These are phyloP conservation scores for Raffaelea ambrosiae DNA, from an alignment of 2,329 filamentous ascomycete genomes.

Conservation along the genomic window DNA sequence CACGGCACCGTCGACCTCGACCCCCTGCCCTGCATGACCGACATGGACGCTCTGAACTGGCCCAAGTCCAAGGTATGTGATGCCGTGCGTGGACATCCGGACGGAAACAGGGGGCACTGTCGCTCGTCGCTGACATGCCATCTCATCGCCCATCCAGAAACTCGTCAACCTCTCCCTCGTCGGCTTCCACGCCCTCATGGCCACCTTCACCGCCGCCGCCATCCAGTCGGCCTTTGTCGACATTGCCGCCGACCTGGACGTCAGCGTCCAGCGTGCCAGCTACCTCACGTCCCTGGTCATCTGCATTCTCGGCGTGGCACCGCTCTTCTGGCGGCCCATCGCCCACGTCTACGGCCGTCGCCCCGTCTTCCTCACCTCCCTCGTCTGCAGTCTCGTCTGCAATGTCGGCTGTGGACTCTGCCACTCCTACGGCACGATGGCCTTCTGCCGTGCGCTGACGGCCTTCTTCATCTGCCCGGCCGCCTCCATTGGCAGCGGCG, in stretches of 20 bases:
- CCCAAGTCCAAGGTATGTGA: background rate
- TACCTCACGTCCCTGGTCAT: slow-evolving; percentile 50
- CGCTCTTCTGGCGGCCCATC: slow-evolving; percentile 48
- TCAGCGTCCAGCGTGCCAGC: slow-evolving; percentile 36
- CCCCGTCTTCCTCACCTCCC: slow-evolving; percentile 43
- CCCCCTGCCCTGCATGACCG: slow-evolving; percentile 4
- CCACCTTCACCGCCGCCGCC: slow-evolving; percentile 43
- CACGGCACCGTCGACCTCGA: slow-evolving; percentile 8
- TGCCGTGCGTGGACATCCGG: background rate
- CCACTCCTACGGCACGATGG: slow-evolving; percentile 38
- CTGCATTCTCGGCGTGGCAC: slow-evolving; percentile 41
- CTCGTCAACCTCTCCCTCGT: slow-evolving; percentile 42
- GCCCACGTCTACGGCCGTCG: slow-evolving; percentile 44
- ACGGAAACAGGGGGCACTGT: background rate
- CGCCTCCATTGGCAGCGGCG: slow-evolving; percentile 41
- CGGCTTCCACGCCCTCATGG: slow-evolving; percentile 49
- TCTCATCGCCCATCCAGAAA: slow-evolving; percentile 37
- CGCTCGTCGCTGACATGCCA: too few species aligned
- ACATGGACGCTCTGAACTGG: slow-evolving; percentile 10
- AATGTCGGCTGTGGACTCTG: slow-evolving; percentile 46
- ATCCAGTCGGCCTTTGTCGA: slow-evolving; percentile 46
- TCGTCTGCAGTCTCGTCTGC: slow-evolving; percentile 35
- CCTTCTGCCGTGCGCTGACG: slow-evolving; percentile 38
- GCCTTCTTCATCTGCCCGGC: slow-evolving; percentile 49
- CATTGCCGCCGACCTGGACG: slow-evolving; percentile 40